Percentiles rank a stretch among this genome's conserved stretches.
Evolutionary conservation across 1,284 basidiomycete species (phyloP).

Genomic region (Tilletia indica): DNA sequence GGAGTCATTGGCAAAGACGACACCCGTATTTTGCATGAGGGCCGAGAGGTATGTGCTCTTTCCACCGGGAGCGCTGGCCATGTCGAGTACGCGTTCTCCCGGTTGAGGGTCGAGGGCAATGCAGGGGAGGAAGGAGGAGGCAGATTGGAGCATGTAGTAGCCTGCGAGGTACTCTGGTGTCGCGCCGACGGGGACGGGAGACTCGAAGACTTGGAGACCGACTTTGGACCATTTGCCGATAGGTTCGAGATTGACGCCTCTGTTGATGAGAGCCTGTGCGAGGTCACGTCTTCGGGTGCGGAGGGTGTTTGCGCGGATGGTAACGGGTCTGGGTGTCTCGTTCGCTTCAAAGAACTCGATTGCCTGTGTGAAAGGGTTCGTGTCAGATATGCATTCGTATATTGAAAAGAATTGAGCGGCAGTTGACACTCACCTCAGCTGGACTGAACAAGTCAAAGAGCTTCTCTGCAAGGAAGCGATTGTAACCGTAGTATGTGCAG

Average conservation of each 20-base stretch:
- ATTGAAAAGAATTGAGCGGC: not conserved
- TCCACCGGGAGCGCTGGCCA: constrained; percentile 97
- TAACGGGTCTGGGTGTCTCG: constrained; percentile 91
- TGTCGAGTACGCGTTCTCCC: constrained; percentile 90
- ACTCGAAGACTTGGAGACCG: constrained; percentile 95
- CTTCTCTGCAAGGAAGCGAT: constrained; percentile 90
- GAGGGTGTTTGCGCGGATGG: constrained; percentile 95
- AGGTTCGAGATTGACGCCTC: constrained; percentile 87
- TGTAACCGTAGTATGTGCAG: constrained; percentile 86
- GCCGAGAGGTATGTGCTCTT: constrained; percentile 72
- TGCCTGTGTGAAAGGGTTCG: constrained; percentile 62
- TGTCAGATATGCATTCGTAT: too few species aligned
- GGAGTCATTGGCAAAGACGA: constrained; percentile 96
- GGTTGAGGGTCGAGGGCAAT: constrained; percentile 91
- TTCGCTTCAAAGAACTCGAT: constrained; percentile 99
- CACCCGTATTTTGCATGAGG: constrained; percentile 92
- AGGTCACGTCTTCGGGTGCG: constrained; percentile 89
- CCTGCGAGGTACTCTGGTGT: constrained; percentile 98
- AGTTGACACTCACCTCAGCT: constrained; percentile 72
- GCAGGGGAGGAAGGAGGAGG: constrained; percentile 97
- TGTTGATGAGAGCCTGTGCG: constrained; percentile 88
- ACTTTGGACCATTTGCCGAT: constrained; percentile 99
- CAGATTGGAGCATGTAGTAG: constrained; percentile 99
- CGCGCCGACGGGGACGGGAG: constrained; percentile 83
- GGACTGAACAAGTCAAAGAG: constrained; percentile 90